Evolutionary conservation across 768 basidiomycete genomes (phyloP).

Genomic region (Stropharia rugosoannulata): DNA sequence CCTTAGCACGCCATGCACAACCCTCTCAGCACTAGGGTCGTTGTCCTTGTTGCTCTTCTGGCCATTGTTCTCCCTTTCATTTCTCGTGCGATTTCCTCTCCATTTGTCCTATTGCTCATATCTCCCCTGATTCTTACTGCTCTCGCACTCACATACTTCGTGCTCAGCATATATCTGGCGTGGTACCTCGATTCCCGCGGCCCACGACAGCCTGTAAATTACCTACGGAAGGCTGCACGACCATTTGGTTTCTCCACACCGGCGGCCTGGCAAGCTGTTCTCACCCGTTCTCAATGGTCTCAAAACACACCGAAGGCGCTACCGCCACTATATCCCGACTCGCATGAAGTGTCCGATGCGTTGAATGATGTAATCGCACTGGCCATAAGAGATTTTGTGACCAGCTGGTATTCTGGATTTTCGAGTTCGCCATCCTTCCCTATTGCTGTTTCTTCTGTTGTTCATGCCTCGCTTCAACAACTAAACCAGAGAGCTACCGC

Average conservation of each 20-base stretch:
- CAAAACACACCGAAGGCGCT: constrained; percentile 67
- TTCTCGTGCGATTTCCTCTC: constrained; percentile 62
- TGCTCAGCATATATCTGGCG: constrained; percentile 54
- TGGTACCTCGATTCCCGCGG: constrained; percentile 54
- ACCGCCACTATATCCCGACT: constrained; percentile 63
- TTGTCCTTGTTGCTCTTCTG: constrained; percentile 55
- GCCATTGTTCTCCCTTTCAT: constrained; percentile 56
- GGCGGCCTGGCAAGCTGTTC: constrained; percentile 91
- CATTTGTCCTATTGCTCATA: constrained; percentile 60
- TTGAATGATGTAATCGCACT: constrained; percentile 81
- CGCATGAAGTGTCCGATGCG: constrained; percentile 64
- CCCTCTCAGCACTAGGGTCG: constrained; percentile 47
- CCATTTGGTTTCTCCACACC: constrained; percentile 88
- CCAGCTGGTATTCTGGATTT: constrained; percentile 85
- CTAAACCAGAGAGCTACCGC: constrained; percentile 53
- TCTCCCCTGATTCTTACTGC: constrained; percentile 57
- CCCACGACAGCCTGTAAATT: constrained; percentile 25
- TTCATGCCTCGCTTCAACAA: constrained; percentile 65
- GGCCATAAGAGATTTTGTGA: constrained; percentile 83
- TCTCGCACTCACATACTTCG: constrained; percentile 49
- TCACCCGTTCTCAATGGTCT: constrained; percentile 90
- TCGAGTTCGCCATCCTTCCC: constrained; percentile 91
- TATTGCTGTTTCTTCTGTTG: constrained; percentile 70
- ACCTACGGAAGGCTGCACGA: constrained; percentile 57
- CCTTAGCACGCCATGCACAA: constrained; percentile 24